Evolutionary conservation across 2,329 filamentous ascomycete species (phyloP).

Genomic region (Fusarium ramigenum): DNA sequence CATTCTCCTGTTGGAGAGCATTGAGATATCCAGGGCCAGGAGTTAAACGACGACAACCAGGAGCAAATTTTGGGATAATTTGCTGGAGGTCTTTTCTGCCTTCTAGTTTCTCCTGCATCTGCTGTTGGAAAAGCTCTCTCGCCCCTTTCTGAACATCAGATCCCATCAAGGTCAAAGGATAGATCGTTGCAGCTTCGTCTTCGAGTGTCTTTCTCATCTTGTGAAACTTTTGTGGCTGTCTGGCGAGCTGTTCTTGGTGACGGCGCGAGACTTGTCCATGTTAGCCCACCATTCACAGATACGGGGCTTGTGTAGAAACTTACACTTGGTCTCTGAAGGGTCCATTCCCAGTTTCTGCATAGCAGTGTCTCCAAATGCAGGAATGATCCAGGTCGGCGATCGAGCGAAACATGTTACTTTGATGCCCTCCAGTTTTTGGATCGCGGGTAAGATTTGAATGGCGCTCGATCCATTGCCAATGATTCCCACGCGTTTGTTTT

Average conservation of each 20-base stretch:
- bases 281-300: not conserved
- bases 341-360: not conserved
- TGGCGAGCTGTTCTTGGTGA: rapidly evolving
- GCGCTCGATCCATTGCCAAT: not conserved
- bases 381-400: not conserved
- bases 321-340: not conserved
- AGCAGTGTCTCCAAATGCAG: not conserved
- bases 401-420: not conserved
- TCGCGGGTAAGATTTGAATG: not conserved
- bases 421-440: not conserved
- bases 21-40: not conserved
- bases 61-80: not conserved
- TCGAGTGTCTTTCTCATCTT: not conserved
- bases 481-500: not conserved
- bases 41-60: not conserved
- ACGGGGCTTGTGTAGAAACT: rapidly evolving
- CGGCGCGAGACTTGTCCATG: not conserved
- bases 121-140: rapidly evolving
- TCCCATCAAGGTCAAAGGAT: not conserved
- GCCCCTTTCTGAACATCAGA: rapidly evolving
- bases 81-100: not conserved
- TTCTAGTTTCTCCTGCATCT: not conserved
- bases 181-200: not conserved
- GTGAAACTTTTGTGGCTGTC: not conserved
- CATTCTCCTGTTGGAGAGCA: not conserved